phyloP scores from a whole-genome alignment of 192 early-diverging fungal species.

The Entophlyctis luteolus region DNA sequence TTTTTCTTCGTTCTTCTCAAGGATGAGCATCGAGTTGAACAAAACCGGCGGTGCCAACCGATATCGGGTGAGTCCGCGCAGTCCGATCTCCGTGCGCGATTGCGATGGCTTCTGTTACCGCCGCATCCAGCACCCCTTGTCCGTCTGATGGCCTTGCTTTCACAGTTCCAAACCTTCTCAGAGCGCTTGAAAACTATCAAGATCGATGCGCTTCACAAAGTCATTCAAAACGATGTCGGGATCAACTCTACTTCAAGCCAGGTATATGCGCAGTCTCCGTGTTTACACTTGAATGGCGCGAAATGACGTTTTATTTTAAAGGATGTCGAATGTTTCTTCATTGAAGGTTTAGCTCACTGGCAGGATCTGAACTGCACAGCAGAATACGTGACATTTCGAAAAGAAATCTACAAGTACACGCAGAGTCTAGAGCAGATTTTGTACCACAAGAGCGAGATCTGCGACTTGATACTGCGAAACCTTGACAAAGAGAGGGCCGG shows the following conservation, averaged over 20 bases:
- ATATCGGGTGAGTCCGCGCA: constrained; percentile 50
- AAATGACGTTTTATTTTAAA: constrained; percentile 9
- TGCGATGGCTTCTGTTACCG: neutral
- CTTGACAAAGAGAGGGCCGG: constrained; percentile 59
- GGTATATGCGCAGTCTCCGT: neutral
- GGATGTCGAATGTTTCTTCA: constrained; percentile 74
- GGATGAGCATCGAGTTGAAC: constrained; percentile 52
- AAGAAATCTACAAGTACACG: constrained; percentile 59
- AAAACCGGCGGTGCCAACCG: constrained; percentile 63
- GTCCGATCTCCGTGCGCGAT: neutral
- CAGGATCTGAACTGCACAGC: constrained; percentile 86
- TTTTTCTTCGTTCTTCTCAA: constrained; percentile 8
- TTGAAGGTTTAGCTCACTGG: constrained; percentile 77
- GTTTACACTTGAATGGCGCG: neutral
- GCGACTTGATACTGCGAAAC: constrained; percentile 61
- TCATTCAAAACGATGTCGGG: constrained; percentile 49
- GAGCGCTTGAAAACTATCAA: constrained; percentile 69
- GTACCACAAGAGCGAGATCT: constrained; percentile 81
- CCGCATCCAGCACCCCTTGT: neutral
- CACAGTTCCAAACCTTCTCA: constrained; percentile 73
- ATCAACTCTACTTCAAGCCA: constrained; percentile 24
- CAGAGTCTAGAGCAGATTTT: constrained; percentile 83
- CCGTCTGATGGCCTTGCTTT: neutral
- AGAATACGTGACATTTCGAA: constrained; percentile 69
- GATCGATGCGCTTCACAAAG: constrained; percentile 71